These are phyloP conservation scores for Fremontodendron californicum DNA, from an alignment of 345 rosid genomes.

Conservation along the genomic window DNA sequence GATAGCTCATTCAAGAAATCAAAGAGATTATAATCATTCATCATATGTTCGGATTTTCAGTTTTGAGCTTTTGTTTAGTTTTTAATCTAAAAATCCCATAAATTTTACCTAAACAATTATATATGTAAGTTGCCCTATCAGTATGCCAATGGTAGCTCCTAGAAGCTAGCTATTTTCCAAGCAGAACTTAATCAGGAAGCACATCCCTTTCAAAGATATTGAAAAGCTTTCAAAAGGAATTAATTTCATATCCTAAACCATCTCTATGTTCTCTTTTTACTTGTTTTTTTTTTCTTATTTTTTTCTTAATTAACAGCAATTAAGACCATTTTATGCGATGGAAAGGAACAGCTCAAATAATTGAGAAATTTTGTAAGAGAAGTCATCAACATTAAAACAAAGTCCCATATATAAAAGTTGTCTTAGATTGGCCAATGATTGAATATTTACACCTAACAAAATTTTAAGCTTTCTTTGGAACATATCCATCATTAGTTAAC, in stretches of 20 bases:
- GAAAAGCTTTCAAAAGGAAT: constrained; percentile 1
- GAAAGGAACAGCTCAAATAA: not conserved
- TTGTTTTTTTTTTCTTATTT: too few relatives aligned
- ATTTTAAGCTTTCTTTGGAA: not conserved
- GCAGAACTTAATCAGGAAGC: not conserved
- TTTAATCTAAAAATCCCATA: not conserved
- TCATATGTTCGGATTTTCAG: not conserved
- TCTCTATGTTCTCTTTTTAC: not conserved
- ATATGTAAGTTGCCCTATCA: constrained; percentile 1
- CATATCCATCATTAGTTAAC: not conserved
- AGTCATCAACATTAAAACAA: constrained; percentile 1
- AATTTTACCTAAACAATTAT: not conserved
- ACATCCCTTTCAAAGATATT: constrained; percentile 1
- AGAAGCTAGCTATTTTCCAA: not conserved
- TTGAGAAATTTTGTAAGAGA: constrained; percentile 4
- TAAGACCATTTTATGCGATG: not conserved
- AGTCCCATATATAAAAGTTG: not conserved
- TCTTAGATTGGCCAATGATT: not conserved
- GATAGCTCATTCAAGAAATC: not conserved
- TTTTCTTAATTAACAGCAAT: not conserved
- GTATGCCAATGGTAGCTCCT: not conserved
- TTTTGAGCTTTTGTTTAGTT: not conserved
- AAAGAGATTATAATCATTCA: not conserved
- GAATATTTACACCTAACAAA: not conserved
- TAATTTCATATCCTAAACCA: not conserved